Conservation (phyloP, 371 early-diverging fungal species). For the Vairimorpha apis region DNA sequence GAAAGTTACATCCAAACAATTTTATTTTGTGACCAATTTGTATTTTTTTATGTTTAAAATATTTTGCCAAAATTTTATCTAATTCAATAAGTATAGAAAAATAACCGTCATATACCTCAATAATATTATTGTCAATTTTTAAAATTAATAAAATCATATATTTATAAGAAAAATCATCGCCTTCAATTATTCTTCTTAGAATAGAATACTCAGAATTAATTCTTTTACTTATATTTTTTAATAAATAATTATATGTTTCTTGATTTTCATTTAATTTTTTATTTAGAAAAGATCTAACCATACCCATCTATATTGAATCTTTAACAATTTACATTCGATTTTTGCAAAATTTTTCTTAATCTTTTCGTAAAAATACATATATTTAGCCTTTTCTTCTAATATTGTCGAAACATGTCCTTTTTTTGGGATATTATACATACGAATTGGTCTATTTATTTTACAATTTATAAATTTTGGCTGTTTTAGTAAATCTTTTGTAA, state of each 20-base stretch:
- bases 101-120: slow-evolving; percentile 58
- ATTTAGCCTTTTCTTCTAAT: slow-evolving; percentile 6
- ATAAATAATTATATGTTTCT: slow-evolving; percentile 15
- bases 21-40: slow-evolving; percentile 33
- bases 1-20: slow-evolving; percentile 53
- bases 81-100: slow-evolving; percentile 29
- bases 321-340: slow-evolving; percentile 24
- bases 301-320: slow-evolving; percentile 54
- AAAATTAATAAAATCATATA: slow-evolving; percentile 62
- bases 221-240: slow-evolving; percentile 33
- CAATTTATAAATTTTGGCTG: background rate
- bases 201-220: slow-evolving; percentile 51
- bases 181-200: slow-evolving; percentile 57
- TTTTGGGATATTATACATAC: slow-evolving; percentile 22
- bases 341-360: slow-evolving; percentile 34
- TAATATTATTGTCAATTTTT: slow-evolving; percentile 18
- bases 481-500: slow-evolving; percentile 19
- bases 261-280: background rate
- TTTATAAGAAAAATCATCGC: slow-evolving; percentile 55
- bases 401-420: slow-evolving; percentile 26
- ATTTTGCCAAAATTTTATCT: slow-evolving; percentile 25
- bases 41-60: slow-evolving; percentile 28
- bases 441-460: background rate
- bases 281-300: slow-evolving; percentile 49
- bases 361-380: slow-evolving; percentile 27